phyloP scores from a whole-genome alignment of 495 filamentous ascomycete species.

The Neurospora tetrasperma region DNA sequence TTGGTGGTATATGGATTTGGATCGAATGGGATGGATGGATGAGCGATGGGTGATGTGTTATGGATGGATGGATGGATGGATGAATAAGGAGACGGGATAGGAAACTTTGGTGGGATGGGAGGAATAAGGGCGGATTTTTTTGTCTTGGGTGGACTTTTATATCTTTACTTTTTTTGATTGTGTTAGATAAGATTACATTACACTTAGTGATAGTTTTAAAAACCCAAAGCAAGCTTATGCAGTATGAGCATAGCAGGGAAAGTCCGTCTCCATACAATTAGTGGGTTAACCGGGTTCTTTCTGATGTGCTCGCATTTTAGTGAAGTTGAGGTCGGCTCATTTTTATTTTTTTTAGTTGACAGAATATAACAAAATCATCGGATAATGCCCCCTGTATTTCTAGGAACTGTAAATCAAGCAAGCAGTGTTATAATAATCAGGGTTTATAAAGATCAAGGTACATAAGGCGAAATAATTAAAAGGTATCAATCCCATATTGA shows the following conservation, averaged over 20 bases:
- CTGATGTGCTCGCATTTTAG: background rate
- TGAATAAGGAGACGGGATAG: background rate
- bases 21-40: background rate
- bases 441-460: too few relatives aligned
- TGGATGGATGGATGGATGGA: background rate
- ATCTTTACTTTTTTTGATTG: conserved; percentile 1
- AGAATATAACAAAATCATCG: background rate
- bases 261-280: background rate
- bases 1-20: background rate
- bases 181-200: conserved; percentile 1
- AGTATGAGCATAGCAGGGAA: background rate
- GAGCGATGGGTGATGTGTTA: background rate
- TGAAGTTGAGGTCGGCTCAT: background rate
- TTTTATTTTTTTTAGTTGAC: background rate
- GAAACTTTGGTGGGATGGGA: background rate
- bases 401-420: background rate
- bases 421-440: background rate
- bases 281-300: background rate
- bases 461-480: too few relatives aligned
- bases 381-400: too few relatives aligned
- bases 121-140: background rate
- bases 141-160: background rate
- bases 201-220: background rate
- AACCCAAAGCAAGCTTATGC: background rate
- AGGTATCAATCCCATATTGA: background rate